Base-by-base conservation (phyloP, 2,329 filamentous ascomycete species). In the Ophiostoma piceae region DNA sequence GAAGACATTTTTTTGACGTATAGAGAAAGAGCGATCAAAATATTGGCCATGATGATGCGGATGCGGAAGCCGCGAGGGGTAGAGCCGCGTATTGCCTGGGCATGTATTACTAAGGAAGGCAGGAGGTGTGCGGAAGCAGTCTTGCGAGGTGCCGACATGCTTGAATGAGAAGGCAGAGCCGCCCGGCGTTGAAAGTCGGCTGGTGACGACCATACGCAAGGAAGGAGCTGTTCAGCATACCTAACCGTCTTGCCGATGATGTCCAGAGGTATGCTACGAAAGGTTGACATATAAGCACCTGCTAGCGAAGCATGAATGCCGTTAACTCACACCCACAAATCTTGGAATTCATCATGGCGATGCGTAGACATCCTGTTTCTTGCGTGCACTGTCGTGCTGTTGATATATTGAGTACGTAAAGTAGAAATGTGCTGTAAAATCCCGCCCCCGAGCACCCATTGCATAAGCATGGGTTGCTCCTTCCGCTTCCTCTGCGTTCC, bases 11-110 rank as follows among this genome's bases (percentile, higher is more conserved):
- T 4, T 22, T 41, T 3, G 14, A 6, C 47, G 3, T 9, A 37
- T 37, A 9, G 19, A 64, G 70, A 71, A 71, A 39, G 70, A 8
- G 26, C 70, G 35, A 68, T 37, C 67, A 69, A 69, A 69, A 69
- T 32, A 71, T 4, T 41, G 4, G 29, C 3, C 2, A 2, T 29
- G 11, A 39, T 12, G 12, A 5, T 5, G 14, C 22, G 16, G 32
- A 22, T 67, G 32, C 6, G 11, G 51, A 66, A 39, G 60, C 60
- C 22, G 19, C 57, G n/a, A 26, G 41, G 35, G n/a, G n/a, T 2
- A 16, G 32, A 51, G 14, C 11, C 14, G 12, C n/a, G n/a, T 12
- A 7, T 8, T 43, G 11, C 5, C 35, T 4, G 35, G 37, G 39
- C 1, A n/a, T 65, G 8, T 16, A 64, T 19, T 35, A 5, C 12